phyloP scores from a whole-genome alignment of 192 early-diverging fungal genomes.

The Glomus cerebriforme region DNA sequence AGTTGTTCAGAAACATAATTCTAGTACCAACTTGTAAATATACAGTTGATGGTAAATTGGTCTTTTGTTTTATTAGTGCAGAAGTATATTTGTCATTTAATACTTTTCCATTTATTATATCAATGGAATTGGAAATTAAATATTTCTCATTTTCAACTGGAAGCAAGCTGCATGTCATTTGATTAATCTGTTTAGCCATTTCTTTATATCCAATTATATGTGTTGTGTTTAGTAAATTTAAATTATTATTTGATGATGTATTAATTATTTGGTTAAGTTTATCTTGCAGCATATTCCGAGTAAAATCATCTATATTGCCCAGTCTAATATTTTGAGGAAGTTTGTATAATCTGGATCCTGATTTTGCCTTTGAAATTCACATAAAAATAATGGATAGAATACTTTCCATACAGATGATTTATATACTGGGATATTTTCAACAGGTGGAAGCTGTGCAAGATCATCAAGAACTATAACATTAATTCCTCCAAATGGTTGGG shows the following conservation, averaged over 20 bases:
- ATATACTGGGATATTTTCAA: not conserved
- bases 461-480: not conserved
- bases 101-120: not conserved
- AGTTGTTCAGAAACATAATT: conserved; percentile 10
- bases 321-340: conserved; percentile 1
- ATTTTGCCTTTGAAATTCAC: not conserved
- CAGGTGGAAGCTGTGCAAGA: not conserved
- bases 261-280: conserved; percentile 1
- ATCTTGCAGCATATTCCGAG: not conserved
- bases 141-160: not conserved
- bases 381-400: conserved; percentile 8
- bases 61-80: not conserved
- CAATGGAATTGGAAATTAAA: conserved; percentile 1
- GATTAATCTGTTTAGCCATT: conserved; percentile 4
- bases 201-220: too few relatives aligned
- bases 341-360: not conserved
- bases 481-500: conserved; percentile 1
- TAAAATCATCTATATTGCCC: not conserved
- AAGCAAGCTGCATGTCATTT: not conserved
- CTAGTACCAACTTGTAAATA: not conserved
- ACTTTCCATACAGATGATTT: conserved; percentile 13
- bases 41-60: not conserved
- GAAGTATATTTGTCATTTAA: not conserved
- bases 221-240: too few relatives aligned
- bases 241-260: too few relatives aligned